Conservation (phyloP, 495 filamentous ascomycete genomes). For the Lophium mytilinum region DNA sequence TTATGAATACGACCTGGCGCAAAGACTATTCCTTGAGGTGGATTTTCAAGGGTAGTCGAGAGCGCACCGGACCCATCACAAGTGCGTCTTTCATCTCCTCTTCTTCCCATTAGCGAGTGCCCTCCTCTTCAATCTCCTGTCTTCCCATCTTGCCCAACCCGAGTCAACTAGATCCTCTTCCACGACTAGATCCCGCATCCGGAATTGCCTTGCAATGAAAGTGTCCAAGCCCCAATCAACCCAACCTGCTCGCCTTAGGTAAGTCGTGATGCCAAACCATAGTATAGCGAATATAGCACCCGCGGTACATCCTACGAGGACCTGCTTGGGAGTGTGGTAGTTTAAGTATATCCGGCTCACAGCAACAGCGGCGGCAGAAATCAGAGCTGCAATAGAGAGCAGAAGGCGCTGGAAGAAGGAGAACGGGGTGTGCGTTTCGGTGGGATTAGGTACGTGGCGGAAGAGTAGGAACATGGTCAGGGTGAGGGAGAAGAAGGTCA, state of each 20-base stretch:
- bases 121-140: slow-evolving; percentile 33
- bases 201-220: slow-evolving; percentile 53
- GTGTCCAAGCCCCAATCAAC: slow-evolving; percentile 66
- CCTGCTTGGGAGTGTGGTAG: slow-evolving; percentile 87
- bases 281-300: slow-evolving; percentile 60
- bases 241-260: slow-evolving; percentile 52
- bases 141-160: slow-evolving; percentile 89
- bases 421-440: slow-evolving; percentile 44
- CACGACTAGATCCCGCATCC: slow-evolving; percentile 76
- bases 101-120: not conserved
- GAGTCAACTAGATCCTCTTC: slow-evolving; percentile 85
- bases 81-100: not conserved
- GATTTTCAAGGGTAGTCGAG: too few species aligned
- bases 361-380: slow-evolving; percentile 61
- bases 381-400: slow-evolving; percentile 49
- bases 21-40: too few species aligned
- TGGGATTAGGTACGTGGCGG: slow-evolving; percentile 49
- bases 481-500: slow-evolving; percentile 78
- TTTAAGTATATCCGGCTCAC: slow-evolving; percentile 79
- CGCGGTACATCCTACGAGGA: slow-evolving; percentile 66
- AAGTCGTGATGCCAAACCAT: slow-evolving; percentile 70
- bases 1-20: too few species aligned
- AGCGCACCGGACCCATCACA: too few species aligned
- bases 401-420: slow-evolving; percentile 48
- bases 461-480: slow-evolving; percentile 72